Evolutionary conservation across 2,329 filamentous ascomycete genomes (phyloP).

Genomic region (Nothomitra cinnamomea): DNA sequence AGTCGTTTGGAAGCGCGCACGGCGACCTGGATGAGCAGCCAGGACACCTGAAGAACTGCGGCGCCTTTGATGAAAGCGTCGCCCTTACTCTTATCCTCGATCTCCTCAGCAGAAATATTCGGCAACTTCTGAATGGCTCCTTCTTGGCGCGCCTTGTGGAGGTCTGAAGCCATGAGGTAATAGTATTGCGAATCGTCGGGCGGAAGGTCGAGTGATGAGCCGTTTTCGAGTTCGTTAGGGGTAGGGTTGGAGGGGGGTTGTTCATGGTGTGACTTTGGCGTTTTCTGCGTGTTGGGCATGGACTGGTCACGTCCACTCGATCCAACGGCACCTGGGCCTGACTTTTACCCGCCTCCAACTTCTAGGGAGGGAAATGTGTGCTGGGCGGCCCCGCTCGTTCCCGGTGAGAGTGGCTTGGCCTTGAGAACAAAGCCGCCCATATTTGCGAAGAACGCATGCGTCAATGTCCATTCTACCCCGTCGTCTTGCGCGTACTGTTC

Average conservation of each 20-base stretch:
- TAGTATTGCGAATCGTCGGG: background rate
- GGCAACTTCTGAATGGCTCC: slow-evolving; percentile 13
- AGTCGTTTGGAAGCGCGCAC: slow-evolving; percentile 13
- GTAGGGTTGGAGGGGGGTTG: no score
- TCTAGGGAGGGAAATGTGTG: no score
- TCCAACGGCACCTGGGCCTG: no score
- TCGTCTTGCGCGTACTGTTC: background rate
- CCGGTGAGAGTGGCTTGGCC: background rate
- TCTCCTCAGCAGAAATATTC: slow-evolving; percentile 9
- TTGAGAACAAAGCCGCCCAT: background rate
- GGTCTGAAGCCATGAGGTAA: slow-evolving; percentile 10
- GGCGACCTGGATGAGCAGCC: slow-evolving; percentile 13
- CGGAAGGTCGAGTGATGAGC: no score
- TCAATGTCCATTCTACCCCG: slow-evolving; percentile 1
- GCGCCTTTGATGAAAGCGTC: slow-evolving; percentile 15
- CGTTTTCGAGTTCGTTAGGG: no score
- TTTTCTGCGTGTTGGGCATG: background rate
- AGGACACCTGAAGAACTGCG: slow-evolving; percentile 14
- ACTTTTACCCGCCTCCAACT: no score
- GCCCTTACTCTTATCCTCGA: slow-evolving; percentile 14
- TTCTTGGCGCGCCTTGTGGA: slow-evolving; percentile 10
- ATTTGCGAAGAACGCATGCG: background rate
- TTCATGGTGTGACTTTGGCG: no score
- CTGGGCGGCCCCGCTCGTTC: background rate
- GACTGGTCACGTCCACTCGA: no score